Conservation (phyloP, 805 yeast genomes). For the Limtongia smithiae region DNA sequence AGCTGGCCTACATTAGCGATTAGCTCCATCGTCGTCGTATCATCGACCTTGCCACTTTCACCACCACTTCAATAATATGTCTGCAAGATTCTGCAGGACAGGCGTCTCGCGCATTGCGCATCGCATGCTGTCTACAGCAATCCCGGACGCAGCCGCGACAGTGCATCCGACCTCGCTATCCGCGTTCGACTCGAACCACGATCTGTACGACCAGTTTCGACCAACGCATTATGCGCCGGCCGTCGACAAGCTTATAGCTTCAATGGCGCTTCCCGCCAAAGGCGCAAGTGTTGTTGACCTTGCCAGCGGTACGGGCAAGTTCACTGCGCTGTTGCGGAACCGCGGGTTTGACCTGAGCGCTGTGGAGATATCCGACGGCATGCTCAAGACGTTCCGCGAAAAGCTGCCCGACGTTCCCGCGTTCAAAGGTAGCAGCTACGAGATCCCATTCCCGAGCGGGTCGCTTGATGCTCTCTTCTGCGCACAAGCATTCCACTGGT, state of each 20-base stretch:
- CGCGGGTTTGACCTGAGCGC: constrained; percentile 45
- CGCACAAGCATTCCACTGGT: constrained; percentile 69
- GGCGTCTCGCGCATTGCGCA: too few relatives aligned
- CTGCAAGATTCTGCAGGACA: too few relatives aligned
- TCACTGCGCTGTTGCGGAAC: constrained; percentile 46
- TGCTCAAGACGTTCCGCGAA: constrained; percentile 47
- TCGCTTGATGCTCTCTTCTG: constrained; percentile 50
- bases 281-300: constrained; percentile 45
- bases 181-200: constrained; percentile 53
- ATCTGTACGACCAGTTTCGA: constrained; percentile 50
- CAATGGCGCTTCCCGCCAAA: constrained; percentile 35
- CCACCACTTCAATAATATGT: too few relatives aligned
- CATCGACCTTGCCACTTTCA: too few relatives aligned
- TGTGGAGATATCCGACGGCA: constrained; percentile 58
- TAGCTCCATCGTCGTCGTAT: too few relatives aligned
- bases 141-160: too few relatives aligned
- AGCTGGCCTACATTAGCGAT: too few relatives aligned
- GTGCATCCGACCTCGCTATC: constrained; percentile 43
- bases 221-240: constrained; percentile 47
- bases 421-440: constrained; percentile 45
- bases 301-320: constrained; percentile 65
- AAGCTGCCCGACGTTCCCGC: constrained; percentile 47
- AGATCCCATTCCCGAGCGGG: constrained; percentile 45
- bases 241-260: constrained; percentile 44
- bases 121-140: too few relatives aligned